Evolutionary conservation across 2,329 filamentous ascomycete species (phyloP), one percentile per base, ranked within the genome.

Genomic region (Fusarium mangiferae): DNA sequence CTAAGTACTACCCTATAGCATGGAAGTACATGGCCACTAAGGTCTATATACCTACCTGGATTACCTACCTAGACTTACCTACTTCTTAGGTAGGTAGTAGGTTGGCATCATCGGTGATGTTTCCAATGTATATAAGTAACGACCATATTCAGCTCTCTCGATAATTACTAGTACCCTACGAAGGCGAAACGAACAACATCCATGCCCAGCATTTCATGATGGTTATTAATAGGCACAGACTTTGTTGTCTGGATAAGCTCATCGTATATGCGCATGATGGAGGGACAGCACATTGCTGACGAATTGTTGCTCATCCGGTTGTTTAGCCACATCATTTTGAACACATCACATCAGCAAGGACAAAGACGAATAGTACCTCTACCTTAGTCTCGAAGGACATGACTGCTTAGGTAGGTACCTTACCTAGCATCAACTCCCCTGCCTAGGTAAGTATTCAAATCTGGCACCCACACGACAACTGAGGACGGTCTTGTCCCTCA

Each of bases 271-370:
- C 26, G 30, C n/a, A 20, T 41, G 51, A 45, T 55, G 26, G 45
- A 42, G 17, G 36, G 42, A 65, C 44, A 69, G 24, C 48, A 38
- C 52, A 26, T 57, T 70, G 57, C 58, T 72, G 64, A 72, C 54
- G 46, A 65, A 48, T 62, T 54, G 45, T n/a, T 36, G 51, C 49
- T 33, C 20, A 46, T 20, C 44, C 54, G 28, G 63, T 28, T 36
- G 33, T 15, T 42, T 48, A 46, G 30, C 55, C 66, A 68, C 46
- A 35, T 68, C 17, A 45, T 28, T 38, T 46, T 61, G 44, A 48
- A 22, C 10, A 24, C 24, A 39, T 44, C 36, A 33, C 20, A 36
- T 26, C 26, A 48, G 14, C 18, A 35, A 35, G 28, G 41, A 26
- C 39, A 57, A 55, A 42, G 20, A 30, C 39, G 28, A 59, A 59